phyloP scores from a whole-genome alignment of 306 rosid genomes.

The Cicer cuneatum region DNA sequence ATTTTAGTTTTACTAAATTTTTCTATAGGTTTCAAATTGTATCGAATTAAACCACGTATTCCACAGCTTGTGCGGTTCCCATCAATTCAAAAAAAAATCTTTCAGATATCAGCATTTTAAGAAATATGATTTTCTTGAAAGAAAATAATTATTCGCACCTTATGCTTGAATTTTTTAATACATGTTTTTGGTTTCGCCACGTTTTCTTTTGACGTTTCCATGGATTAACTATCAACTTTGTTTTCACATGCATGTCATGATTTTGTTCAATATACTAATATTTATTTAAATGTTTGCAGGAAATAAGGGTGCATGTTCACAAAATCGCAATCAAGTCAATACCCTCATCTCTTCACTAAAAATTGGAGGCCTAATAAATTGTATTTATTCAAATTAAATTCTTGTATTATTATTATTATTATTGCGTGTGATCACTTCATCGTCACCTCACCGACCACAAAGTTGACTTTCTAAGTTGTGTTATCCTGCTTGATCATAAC shows the following conservation, averaged over 20 bases:
- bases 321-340: neutral
- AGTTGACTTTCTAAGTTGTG: too few species aligned
- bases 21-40: too few species aligned
- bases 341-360: neutral
- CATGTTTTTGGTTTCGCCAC: neutral
- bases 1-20: too few species aligned
- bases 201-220: neutral
- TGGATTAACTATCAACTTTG: constrained; percentile 4
- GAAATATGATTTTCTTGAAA: too few species aligned
- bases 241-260: neutral
- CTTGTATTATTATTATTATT: neutral
- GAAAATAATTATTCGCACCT: too few species aligned
- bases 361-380: constrained; percentile 6
- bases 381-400: neutral
- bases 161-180: too few species aligned
- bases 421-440: constrained; percentile 20
- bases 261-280: neutral
- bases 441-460: too few species aligned
- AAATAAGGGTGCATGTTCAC: neutral
- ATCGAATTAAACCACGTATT: too few species aligned
- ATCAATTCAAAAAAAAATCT: too few species aligned
- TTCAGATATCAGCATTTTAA: too few species aligned
- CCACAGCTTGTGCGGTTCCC: too few species aligned
- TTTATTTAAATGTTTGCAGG: neutral
- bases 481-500: too few species aligned